phyloP scores from a whole-genome alignment of 2,329 filamentous ascomycete species.

The Lomentospora prolificans region DNA sequence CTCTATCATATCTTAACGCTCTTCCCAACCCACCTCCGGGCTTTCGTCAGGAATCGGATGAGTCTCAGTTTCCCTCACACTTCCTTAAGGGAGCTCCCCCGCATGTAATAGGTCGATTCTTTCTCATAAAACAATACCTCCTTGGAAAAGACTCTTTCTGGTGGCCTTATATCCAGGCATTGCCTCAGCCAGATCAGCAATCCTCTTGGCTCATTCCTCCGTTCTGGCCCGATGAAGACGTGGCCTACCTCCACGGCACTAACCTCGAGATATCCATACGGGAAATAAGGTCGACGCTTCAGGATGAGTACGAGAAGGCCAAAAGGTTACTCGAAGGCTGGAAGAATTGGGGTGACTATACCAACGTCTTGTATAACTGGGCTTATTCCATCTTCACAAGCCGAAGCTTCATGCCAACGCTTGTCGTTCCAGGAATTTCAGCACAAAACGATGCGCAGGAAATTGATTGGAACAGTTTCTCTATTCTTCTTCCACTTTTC shows the following conservation, averaged over 20 bases:
- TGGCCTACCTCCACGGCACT: conserved; percentile 45
- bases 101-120: conserved; percentile 56
- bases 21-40: conserved; percentile 20
- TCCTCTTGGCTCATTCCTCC: conserved; percentile 46
- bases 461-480: conserved; percentile 43
- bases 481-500: conserved; percentile 59
- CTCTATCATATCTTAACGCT: conserved; percentile 51
- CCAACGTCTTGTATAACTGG: conserved; percentile 49
- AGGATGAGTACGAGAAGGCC: conserved; percentile 35
- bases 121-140: conserved; percentile 59
- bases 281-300: conserved; percentile 36
- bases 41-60: conserved; percentile 12
- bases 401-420: conserved; percentile 52
- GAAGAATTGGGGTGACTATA: conserved; percentile 26
- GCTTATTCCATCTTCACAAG: conserved; percentile 55
- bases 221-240: conserved; percentile 54
- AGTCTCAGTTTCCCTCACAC: conserved; percentile 29
- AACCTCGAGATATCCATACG: conserved; percentile 38
- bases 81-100: conserved; percentile 43
- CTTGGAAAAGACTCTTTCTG: conserved; percentile 50
- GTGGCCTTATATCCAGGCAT: conserved; percentile 55
- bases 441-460: conserved; percentile 17
- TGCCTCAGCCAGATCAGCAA: conserved; percentile 50
- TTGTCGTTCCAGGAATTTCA: conserved; percentile 33
- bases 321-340: conserved; percentile 24